Conservation (phyloP, 306 rosid species). For the Arachis hypogaea region DNA sequence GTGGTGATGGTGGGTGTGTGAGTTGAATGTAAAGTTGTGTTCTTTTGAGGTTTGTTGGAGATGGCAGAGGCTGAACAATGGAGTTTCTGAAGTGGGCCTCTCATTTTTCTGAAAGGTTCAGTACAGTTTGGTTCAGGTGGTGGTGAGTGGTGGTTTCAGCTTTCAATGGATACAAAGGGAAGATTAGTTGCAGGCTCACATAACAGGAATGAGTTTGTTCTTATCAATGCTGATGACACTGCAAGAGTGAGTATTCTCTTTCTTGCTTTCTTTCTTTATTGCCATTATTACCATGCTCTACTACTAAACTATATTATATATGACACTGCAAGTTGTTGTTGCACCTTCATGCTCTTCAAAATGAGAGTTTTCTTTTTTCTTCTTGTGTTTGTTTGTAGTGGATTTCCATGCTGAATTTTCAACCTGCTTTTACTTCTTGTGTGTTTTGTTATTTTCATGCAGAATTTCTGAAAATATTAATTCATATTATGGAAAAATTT, state of each 20-base stretch:
- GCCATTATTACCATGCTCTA: constrained; percentile 9
- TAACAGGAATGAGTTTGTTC: constrained; percentile 79
- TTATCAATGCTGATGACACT: constrained; percentile 82
- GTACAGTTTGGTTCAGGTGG: constrained; percentile 1
- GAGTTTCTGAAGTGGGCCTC: constrained; percentile 41
- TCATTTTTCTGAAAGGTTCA: constrained; percentile 36
- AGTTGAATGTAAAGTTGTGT: constrained; percentile 28
- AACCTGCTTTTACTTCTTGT: not conserved
- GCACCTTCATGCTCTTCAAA: constrained; percentile 35
- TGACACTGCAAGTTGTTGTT: not conserved
- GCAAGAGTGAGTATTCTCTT: constrained; percentile 60
- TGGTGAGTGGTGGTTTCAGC: constrained; percentile 6
- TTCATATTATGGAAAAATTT: constrained; percentile 6
- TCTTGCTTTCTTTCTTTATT: not conserved
- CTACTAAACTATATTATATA: not conserved
- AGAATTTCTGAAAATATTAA: constrained; percentile 1
- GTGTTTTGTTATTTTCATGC: not conserved
- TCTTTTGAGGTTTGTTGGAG: constrained; percentile 37
- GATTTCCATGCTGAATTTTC: constrained; percentile 29
- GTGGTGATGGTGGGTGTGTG: constrained; percentile 30
- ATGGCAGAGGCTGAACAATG: constrained; percentile 32
- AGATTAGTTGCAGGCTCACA: constrained; percentile 77
- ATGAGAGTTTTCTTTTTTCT: constrained; percentile 8
- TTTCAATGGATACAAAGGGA: constrained; percentile 67
- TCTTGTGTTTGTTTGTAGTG: constrained; percentile 10